Base-by-base conservation (phyloP, 371 early-diverging fungal species). In the Actinomortierella ambigua region DNA sequence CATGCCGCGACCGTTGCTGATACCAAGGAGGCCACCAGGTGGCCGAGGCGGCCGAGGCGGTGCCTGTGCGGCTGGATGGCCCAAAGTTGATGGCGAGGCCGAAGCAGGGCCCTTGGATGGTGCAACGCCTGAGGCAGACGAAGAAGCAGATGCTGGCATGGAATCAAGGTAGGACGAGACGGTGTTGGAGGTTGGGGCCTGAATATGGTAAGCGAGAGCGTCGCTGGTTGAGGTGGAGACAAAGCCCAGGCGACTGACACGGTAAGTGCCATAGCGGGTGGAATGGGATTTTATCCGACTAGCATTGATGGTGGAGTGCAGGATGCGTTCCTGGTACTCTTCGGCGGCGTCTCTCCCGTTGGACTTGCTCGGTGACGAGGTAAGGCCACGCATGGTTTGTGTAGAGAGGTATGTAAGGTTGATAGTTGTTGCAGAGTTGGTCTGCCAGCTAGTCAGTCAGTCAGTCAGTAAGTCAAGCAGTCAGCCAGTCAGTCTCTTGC, bases 1-100 rank as follows among this genome's bases (percentile, higher is more conserved):
- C 24, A 71, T 65, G 28, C 71, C 71, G 15, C 66, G 71, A 15
- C 71, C 71, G 27, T 71, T 71, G 27, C 62, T 71, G 56, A 65
- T 71, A 22, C 71, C 71, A 5, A 70, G 50, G 11, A 70, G 61
- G 40, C 71, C 71, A 26, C 71, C 71, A 15, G 71, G 71, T 2
- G 71, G 71, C 5, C 65, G 44, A 18, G 71, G 65, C 14, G 71
- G 71, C 26, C 71, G 27, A 13, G 70, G 71, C 18, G 70, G 70
- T 8, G 65, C 55, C 20, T 34, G 34, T 34, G 34, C 4, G 4
- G 34, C 34, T 6, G 4, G 4, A 34, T 34, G 34, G 34, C 34
- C 34, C 11, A 11, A 34, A 34, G 34, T 6, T 11, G 34, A 34
- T 34, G 34, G 11, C 11, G 34, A 34, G 11, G 4, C 11, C 11